These are phyloP conservation scores for Ceratobasidium theobromae DNA, from an alignment of 1,284 basidiomycete species.

Conservation along the genomic window DNA sequence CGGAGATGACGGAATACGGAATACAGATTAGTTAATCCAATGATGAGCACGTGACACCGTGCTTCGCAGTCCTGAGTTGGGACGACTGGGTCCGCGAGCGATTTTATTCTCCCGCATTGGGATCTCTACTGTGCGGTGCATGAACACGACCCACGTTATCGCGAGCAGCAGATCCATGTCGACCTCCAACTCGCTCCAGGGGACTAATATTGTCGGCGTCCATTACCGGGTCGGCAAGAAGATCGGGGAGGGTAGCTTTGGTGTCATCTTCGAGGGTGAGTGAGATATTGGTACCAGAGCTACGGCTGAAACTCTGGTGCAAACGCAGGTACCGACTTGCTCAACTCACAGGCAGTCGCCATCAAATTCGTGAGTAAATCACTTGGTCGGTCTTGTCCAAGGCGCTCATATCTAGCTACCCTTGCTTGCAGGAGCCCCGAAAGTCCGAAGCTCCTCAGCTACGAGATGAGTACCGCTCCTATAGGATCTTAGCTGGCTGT, in stretches of 20 bases:
- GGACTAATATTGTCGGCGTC: constrained; percentile 59
- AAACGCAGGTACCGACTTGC: constrained; percentile 79
- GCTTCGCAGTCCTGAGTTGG: constrained; percentile 25
- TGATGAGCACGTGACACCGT: constrained; percentile 12
- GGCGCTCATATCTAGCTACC: constrained; percentile 7
- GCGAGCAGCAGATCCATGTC: constrained; percentile 31
- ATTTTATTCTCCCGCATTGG: constrained; percentile 25
- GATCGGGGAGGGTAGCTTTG: constrained; percentile 81
- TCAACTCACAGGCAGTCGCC: constrained; percentile 94
- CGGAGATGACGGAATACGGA: constrained; percentile 9
- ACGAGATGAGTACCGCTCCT: constrained; percentile 94
- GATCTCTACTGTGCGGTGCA: constrained; percentile 3
- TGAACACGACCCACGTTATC: constrained; percentile 33
- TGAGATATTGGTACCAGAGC: no score
- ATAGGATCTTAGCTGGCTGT: constrained; percentile 91
- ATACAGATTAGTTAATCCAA: constrained; percentile 2
- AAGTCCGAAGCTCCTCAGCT: constrained; percentile 97
- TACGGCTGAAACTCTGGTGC: background rate
- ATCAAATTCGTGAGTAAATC: constrained; percentile 88
- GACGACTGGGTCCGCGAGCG: constrained; percentile 9
- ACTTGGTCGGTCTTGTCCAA: background rate
- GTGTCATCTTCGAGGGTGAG: constrained; percentile 48
- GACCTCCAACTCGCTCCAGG: constrained; percentile 7
- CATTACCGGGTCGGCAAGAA: constrained; percentile 75
- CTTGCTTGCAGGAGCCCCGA: constrained; percentile 72